Base-by-base conservation (phyloP, 768 basidiomycete species). In the Lentinula boryana region DNA sequence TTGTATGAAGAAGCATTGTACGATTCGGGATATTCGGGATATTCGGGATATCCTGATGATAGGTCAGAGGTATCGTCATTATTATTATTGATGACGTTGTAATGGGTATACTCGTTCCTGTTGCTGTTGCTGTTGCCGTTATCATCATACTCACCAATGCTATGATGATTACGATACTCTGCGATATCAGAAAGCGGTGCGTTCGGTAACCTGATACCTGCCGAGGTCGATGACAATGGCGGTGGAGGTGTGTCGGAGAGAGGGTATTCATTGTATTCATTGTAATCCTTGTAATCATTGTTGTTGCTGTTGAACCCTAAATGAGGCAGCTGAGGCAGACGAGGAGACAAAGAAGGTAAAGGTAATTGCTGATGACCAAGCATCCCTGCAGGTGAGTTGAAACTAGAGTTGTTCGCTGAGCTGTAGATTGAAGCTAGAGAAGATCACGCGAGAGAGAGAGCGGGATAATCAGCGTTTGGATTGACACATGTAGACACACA, bases 161-260 rank as follows among this genome's bases (percentile, higher is more conserved):
- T 48, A 21, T 48, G 18, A 23, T 9, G 18, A 23, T 9, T 48
- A 21, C 46, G 46, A 23, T 44, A 68, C 5, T 85, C 82, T 2
- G 85, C 84, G 62, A 91, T 83, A 68, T 90, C 89, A 12, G 83
- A 80, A 40, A 90, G 77, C 1, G 88, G 87, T 7, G 87, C 82
- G 63, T 86, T 88, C 15, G 89, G 89, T 7, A 91, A 81, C 40
- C 89, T 84, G 68, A 91, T 91, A 18, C 83, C 84, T 82, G 27
- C 88, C 82, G 40, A 86, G 76, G 73, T 82, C 89, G 0, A 86
- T n/a, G n/a, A n/a, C n/a, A n/a, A n/a, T 75, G 23, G 80, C 70
- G 8, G 80, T 71, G 33, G 80, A 78, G 33, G 89, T 87, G 0
- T 87, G 89, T 68, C 83, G 84, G 78, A 80, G 88, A 4, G 83